Conservation (phyloP, 2,329 filamentous ascomycete genomes). For the Zymoseptoria pseudotritici region DNA sequence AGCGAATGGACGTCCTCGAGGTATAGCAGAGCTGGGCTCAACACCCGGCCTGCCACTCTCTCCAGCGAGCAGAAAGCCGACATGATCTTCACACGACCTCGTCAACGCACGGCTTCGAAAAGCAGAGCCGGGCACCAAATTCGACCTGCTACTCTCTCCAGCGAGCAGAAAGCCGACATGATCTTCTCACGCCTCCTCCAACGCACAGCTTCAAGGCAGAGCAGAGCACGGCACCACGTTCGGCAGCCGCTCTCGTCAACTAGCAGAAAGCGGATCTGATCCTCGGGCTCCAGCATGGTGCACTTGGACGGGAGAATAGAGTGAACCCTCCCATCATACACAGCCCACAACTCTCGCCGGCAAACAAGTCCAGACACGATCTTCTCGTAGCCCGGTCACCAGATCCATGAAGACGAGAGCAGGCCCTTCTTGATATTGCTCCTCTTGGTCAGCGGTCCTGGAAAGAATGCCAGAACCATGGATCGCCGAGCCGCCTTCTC, state of each 20-base stretch:
- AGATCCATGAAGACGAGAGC: neutral
- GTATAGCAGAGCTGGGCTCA: neutral
- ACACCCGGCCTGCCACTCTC: neutral
- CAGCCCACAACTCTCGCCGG: neutral
- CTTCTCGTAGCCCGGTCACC: neutral
- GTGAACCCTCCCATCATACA: too few relatives aligned
- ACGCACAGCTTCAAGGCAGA: too few relatives aligned
- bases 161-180: neutral
- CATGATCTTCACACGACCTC: neutral
- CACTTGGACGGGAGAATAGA: too few relatives aligned
- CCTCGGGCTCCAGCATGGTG: too few relatives aligned
- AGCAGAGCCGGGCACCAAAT: too few relatives aligned
- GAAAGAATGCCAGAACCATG: neutral
- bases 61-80: neutral
- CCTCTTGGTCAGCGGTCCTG: neutral
- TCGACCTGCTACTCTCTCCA: neutral
- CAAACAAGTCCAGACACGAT: neutral
- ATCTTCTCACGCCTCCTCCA: neutral
- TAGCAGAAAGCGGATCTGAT: too few relatives aligned
- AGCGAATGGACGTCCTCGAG: neutral
- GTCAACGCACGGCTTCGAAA: too few relatives aligned
- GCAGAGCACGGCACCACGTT: too few relatives aligned
- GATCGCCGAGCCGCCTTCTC: neutral
- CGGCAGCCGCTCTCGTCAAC: too few relatives aligned
- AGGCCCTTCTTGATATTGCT: neutral